Percentiles rank a stretch among this genome's conserved stretches.
These are phyloP conservation scores for Bipolaris victoriae DNA, from an alignment of 2,329 filamentous ascomycete species.

Conservation along the genomic window DNA sequence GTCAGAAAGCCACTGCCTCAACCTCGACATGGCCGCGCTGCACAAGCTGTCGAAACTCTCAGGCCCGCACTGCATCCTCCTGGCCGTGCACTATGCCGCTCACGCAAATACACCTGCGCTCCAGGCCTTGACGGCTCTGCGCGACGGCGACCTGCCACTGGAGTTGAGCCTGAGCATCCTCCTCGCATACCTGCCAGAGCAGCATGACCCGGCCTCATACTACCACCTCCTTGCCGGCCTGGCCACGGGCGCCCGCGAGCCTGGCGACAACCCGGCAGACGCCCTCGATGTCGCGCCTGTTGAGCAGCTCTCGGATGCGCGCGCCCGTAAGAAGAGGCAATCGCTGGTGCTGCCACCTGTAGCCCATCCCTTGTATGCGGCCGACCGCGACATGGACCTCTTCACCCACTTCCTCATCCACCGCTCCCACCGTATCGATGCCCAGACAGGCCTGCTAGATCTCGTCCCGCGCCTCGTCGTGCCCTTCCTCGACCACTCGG, in stretches of 20 bases:
- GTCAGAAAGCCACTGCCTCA: not conserved
- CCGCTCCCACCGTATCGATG: constrained; percentile 71
- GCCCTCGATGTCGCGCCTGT: constrained; percentile 63
- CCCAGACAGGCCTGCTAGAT: constrained; percentile 73
- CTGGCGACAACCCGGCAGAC: constrained; percentile 44
- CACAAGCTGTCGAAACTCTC: constrained; percentile 56
- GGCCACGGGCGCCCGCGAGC: constrained; percentile 55
- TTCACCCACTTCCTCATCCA: constrained; percentile 70
- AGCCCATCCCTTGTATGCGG: constrained; percentile 55
- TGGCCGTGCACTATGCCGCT: constrained; percentile 73
- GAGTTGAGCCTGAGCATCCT: constrained; percentile 74
- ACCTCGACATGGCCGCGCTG: constrained; percentile 32
- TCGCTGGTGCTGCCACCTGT: constrained; percentile 70
- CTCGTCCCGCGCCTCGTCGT: constrained; percentile 70
- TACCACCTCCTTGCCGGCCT: constrained; percentile 66
- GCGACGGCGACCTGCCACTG: constrained; percentile 64
- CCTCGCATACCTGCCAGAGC: constrained; percentile 79
- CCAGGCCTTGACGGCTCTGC: constrained; percentile 62
- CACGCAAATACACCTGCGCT: constrained; percentile 69
- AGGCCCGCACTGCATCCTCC: constrained; percentile 71
- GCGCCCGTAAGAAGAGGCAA: constrained; percentile 67
- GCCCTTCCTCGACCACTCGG: constrained; percentile 69
- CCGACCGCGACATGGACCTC: constrained; percentile 59
- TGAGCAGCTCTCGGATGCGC: constrained; percentile 64
- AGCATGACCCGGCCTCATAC: constrained; percentile 67